Base-by-base conservation (phyloP, 2,329 filamentous ascomycete species). In the Sordariomycetes sp. region DNA sequence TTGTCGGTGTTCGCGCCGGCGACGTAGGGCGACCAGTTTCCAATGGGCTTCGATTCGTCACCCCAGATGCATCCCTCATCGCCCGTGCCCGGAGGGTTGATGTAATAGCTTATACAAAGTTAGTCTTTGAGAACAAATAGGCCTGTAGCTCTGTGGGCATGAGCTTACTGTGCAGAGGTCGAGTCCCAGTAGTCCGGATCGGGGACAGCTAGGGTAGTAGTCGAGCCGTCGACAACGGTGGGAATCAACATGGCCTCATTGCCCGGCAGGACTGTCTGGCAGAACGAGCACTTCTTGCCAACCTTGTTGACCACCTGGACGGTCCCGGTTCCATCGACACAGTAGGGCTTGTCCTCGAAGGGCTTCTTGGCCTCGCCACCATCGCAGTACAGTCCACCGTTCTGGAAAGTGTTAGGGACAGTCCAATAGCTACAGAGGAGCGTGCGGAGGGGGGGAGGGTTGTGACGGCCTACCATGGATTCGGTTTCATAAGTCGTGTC, bases 211-310 rank as follows among this genome's bases (percentile, higher is more conserved):
- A 93, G 75, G 16, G 58, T 58, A 43, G 60, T 50, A 34, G 78
- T 79, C 40, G 40, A 46, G n/a, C 76, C 75, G 11, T 69, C 70
- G 53, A 91, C 84, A 61, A 84, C 71, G n/a, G 87, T 92, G 18
- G 88, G 87, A 65, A 91, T 91, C 64, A 91, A 76, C 88, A 92
- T 92, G 61, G 86, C 86, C 73, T 92, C 88, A 65, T 90, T 87
- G 55, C 88, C 88, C 20, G 88, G 88, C 61, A 91, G 72, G 16
- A 90, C 86, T 4, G 88, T 92, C 72, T 92, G 88, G 71, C 88
- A 92, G 72, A 88, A 89, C 2, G 88, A 82, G 58, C 90, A 79
- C 16, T 78, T 67, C 40, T 75, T 73, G 52, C 81, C 79, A 61
- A 79, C 81, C 64, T 85, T 84, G 74, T 90, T 92, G 61, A 83